These are phyloP conservation scores for Conringia planisiliqua DNA, from an alignment of 345 rosid genomes.

Conservation along the genomic window DNA sequence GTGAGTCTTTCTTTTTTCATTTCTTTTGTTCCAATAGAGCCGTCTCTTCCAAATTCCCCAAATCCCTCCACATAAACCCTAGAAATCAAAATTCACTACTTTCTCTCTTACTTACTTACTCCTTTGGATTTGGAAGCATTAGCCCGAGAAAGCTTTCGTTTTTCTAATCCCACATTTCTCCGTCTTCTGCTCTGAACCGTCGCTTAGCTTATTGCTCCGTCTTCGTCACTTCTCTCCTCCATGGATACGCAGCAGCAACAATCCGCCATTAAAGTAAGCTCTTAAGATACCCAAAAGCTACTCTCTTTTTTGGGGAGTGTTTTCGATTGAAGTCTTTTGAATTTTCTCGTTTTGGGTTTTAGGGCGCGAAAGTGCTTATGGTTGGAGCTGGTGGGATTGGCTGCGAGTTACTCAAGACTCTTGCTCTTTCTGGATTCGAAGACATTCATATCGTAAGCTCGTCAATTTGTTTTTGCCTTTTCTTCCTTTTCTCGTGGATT, in stretches of 20 bases:
- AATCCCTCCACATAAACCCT: neutral
- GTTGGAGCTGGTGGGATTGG: constrained; percentile 99
- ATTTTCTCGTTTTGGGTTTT: constrained; percentile 9
- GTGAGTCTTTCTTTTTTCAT: neutral
- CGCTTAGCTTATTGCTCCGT: neutral
- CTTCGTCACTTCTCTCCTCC: constrained; percentile 1
- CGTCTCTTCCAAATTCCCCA: neutral
- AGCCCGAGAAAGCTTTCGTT: neutral
- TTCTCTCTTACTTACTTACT: neutral
- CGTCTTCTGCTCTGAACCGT: constrained; percentile 18
- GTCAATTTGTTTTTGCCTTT: neutral
- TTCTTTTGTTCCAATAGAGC: neutral
- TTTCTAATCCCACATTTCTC: neutral
- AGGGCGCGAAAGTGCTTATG: constrained; percentile 97
- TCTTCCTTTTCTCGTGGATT: neutral
- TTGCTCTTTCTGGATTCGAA: constrained; percentile 84
- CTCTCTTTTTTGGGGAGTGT: neutral
- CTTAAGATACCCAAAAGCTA: neutral
- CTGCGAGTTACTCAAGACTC: constrained; percentile 95
- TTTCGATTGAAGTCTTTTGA: constrained; percentile 2
- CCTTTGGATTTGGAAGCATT: neutral
- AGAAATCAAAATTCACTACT: neutral
- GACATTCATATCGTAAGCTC: constrained; percentile 91
- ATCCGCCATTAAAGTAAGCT: constrained; percentile 56
- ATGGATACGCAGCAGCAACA: constrained; percentile 56